A percentile compares a stretch with the other conserved stretches of the same genome.
These are phyloP conservation scores for Sporothrix pseudoabietina DNA, from an alignment of 2,329 filamentous ascomycete species.

Conservation along the genomic window DNA sequence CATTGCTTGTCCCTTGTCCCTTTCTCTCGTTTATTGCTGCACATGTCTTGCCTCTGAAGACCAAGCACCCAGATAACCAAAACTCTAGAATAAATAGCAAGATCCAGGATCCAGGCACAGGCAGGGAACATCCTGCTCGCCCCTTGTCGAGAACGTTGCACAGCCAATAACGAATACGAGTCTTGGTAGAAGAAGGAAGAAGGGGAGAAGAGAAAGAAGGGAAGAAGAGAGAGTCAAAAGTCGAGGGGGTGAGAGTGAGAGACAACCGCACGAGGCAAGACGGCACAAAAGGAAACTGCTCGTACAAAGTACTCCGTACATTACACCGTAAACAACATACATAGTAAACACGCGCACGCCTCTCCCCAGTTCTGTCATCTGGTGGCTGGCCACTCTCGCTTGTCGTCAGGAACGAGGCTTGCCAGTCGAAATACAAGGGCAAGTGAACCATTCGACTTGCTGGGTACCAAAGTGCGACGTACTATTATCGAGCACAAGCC, in stretches of 20 bases:
- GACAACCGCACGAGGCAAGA: not conserved
- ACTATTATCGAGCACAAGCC: not conserved
- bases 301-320: too few relatives aligned
- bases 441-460: not conserved
- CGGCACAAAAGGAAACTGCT: not conserved
- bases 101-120: not conserved
- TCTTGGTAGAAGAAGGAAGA: not conserved
- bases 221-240: not conserved
- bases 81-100: too few relatives aligned
- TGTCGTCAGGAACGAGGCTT: not conserved
- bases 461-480: not conserved
- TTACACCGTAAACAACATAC: not conserved
- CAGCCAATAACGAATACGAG: constrained; percentile 17
- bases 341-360: not conserved
- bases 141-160: not conserved
- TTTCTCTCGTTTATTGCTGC: constrained; percentile 3
- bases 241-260: not conserved
- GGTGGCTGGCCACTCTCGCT: constrained; percentile 18
- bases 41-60: not conserved
- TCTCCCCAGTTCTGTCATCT: not conserved
- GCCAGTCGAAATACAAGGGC: not conserved
- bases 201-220: not conserved
- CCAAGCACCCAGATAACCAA: not conserved
- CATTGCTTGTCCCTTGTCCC: not conserved
- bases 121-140: not conserved